Evolutionary conservation across 2,329 filamentous ascomycete genomes (phyloP).

Genomic region (Diaporthe velutina): DNA sequence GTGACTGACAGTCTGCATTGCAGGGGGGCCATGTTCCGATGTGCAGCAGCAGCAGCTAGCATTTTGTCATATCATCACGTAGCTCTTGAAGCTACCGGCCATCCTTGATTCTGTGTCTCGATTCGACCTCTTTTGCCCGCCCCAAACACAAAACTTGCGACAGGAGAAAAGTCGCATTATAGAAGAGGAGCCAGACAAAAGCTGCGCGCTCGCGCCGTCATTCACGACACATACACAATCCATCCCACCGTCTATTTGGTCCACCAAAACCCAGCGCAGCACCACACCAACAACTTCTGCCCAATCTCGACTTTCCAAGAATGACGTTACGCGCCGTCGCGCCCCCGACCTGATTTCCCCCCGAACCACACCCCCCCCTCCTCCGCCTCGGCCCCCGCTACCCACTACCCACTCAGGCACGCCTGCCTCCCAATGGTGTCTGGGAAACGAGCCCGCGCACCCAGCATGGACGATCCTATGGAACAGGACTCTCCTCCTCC

Average conservation of each 20-base stretch:
- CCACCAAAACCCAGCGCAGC: background rate
- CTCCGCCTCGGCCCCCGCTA: background rate
- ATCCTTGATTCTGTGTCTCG: background rate
- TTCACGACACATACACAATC: background rate
- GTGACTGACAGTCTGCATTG: background rate
- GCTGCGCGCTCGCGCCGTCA: background rate
- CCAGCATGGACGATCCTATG: conserved; percentile 39
- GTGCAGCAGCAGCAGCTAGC: conserved; percentile 6
- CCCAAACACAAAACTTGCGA: background rate
- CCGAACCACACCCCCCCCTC: background rate
- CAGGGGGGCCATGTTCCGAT: conserved; percentile 14
- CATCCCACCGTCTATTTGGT: background rate
- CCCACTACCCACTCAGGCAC: conserved; percentile 7
- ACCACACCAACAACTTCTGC: background rate
- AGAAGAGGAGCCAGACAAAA: background rate
- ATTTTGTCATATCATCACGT: conserved; percentile 11
- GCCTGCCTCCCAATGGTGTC: conserved; percentile 14
- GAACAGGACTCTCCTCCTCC: conserved; percentile 37
- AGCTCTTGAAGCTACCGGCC: conserved; percentile 9
- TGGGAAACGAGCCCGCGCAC: conserved; percentile 27
- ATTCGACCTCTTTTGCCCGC: background rate
- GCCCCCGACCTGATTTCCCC: background rate
- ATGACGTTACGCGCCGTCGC: conserved; percentile 12
- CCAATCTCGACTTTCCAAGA: background rate
- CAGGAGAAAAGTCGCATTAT: background rate